Conservation (phyloP, 768 basidiomycete genomes). For the Lactarius quietus region DNA sequence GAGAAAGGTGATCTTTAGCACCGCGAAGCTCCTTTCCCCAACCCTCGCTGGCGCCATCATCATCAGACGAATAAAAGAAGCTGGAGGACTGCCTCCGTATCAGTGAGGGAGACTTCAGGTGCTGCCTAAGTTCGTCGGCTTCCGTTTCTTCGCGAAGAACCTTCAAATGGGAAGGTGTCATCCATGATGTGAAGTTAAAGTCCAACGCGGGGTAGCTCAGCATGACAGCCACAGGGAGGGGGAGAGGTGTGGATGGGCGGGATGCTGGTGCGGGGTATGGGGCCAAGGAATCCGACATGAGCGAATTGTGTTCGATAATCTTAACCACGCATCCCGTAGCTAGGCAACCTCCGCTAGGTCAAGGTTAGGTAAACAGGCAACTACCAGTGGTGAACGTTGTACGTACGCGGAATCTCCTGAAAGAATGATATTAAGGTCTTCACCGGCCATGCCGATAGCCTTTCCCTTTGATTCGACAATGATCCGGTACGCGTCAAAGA, state of each 20-base stretch:
- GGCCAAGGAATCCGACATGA: conserved; percentile 25
- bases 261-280: conserved; percentile 16
- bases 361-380: conserved; percentile 20
- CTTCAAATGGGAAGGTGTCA: conserved; percentile 77
- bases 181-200: conserved; percentile 99
- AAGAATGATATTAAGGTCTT: conserved; percentile 69
- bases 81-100: conserved; percentile 61
- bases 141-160: conserved; percentile 70
- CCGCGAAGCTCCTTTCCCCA: conserved; percentile 27
- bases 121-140: conserved; percentile 24
- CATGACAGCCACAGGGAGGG: conserved; percentile 76
- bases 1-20: conserved; percentile 69
- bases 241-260: conserved; percentile 43
- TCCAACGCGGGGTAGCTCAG: conserved; percentile 91
- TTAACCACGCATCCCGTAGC: conserved; percentile 82
- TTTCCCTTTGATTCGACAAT: conserved; percentile 77
- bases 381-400: background rate
- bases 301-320: conserved; percentile 63
- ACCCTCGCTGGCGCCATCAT: conserved; percentile 45
- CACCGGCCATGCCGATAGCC: conserved; percentile 86
- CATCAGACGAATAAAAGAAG: conserved; percentile 71
- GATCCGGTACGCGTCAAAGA: conserved; percentile 83
- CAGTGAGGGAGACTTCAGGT: conserved; percentile 21
- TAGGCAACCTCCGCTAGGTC: conserved; percentile 77
- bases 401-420: conserved; percentile 97